Percentiles rank a stretch among this genome's conserved stretches.
Evolutionary conservation across 2,329 filamentous ascomycete genomes (phyloP).

Genomic region (Plectosphaerella sp.): DNA sequence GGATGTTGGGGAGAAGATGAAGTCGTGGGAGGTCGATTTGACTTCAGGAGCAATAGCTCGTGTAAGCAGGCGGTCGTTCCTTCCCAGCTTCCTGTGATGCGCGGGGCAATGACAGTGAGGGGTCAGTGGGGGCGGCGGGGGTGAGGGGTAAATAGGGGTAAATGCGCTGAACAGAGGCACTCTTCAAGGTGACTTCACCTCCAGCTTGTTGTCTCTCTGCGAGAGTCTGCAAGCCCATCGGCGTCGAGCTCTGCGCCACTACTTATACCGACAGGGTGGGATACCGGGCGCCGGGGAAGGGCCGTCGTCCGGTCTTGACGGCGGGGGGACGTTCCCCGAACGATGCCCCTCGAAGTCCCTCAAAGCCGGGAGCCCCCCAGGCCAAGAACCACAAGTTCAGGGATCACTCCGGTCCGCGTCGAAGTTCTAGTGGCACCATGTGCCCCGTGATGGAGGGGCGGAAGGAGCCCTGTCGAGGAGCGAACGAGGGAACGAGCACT

Average conservation of each 20-base stretch:
- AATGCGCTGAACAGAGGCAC: background rate
- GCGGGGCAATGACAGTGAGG: background rate
- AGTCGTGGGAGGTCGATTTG: background rate
- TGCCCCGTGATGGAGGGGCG: too few relatives aligned
- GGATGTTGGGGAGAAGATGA: conserved; percentile 6
- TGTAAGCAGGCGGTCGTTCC: too few relatives aligned
- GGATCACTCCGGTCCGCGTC: background rate
- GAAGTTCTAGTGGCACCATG: background rate
- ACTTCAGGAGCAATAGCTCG: background rate
- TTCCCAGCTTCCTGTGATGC: background rate
- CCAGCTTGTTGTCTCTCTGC: background rate
- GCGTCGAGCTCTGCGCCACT: background rate
- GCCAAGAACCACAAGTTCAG: background rate
- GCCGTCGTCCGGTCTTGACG: background rate
- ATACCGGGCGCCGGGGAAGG: background rate
- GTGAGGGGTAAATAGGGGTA: background rate
- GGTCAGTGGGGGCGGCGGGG: background rate
- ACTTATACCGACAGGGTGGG: background rate
- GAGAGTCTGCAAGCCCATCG: too few relatives aligned
- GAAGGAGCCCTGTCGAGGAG: too few relatives aligned
- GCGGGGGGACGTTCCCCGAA: background rate
- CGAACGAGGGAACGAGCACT: background rate
- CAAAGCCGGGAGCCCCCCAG: background rate
- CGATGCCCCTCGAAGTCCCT: background rate
- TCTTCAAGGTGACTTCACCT: background rate